Evolutionary conservation across 352 stramenopile species (phyloP).

Genomic region (Pythium chondricola): DNA sequence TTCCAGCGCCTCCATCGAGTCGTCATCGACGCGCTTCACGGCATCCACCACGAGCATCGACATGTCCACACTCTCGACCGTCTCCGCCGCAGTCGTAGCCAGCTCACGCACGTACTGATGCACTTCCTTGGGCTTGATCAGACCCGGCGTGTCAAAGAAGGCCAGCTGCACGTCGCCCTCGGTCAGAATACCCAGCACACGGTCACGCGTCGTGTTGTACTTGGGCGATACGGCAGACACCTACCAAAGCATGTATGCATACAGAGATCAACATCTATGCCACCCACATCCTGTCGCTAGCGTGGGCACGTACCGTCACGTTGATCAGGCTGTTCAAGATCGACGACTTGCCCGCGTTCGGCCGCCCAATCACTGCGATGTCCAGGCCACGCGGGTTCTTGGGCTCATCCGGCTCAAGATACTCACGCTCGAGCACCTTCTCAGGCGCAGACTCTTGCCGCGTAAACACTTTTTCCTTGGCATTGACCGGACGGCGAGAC

Average conservation of each 20-base stretch:
- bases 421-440: slow-evolving; percentile 61
- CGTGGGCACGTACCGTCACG: slow-evolving; percentile 39
- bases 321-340: slow-evolving; percentile 79
- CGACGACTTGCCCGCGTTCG: slow-evolving; percentile 85
- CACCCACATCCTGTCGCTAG: no score
- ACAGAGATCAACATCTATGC: no score
- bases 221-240: slow-evolving; percentile 82
- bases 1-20: slow-evolving; percentile 65
- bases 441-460: slow-evolving; percentile 54
- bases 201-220: slow-evolving; percentile 85
- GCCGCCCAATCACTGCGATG: slow-evolving; percentile 75
- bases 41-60: slow-evolving; percentile 83
- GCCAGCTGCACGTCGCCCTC: slow-evolving; percentile 66
- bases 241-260: slow-evolving; percentile 10
- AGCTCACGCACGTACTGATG: slow-evolving; percentile 79
- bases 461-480: slow-evolving; percentile 69
- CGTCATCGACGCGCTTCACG: slow-evolving; percentile 76
- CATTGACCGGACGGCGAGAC: slow-evolving; percentile 6
- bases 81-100: slow-evolving; percentile 72
- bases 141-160: slow-evolving; percentile 83
- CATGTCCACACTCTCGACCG: slow-evolving; percentile 75
- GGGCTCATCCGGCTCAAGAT: slow-evolving; percentile 68
- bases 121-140: slow-evolving; percentile 84
- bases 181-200: slow-evolving; percentile 72
- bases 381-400: slow-evolving; percentile 58